Percentiles rank a stretch among this genome's conserved stretches.
phyloP scores from a whole-genome alignment of 202 grass and related monocot genomes.

The Panicum hallii region DNA sequence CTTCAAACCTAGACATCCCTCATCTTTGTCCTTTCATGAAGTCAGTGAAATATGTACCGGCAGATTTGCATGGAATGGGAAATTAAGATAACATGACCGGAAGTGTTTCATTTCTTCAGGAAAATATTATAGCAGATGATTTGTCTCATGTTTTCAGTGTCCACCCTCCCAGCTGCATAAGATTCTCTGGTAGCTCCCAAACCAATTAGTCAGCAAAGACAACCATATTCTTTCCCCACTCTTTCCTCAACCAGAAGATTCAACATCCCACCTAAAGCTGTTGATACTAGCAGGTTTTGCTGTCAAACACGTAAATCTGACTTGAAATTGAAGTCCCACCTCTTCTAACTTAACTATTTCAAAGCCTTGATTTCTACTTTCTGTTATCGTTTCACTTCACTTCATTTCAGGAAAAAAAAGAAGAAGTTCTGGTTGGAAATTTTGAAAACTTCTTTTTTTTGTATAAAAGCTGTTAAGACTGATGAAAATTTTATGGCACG shows the following conservation, averaged over 20 bases:
- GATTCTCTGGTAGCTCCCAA: neutral
- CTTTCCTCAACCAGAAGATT: slow-evolving; percentile 14
- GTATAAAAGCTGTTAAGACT: neutral
- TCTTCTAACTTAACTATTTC: slow-evolving; percentile 30
- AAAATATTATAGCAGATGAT: neutral
- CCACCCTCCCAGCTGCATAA: neutral
- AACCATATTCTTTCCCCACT: neutral
- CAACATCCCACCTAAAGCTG: slow-evolving; percentile 46
- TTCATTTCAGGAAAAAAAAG: slow-evolving; percentile 36
- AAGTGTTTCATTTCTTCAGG: neutral
- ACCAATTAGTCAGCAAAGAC: slow-evolving; percentile 6
- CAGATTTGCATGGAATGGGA: slow-evolving; percentile 22
- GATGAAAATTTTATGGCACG: neutral
- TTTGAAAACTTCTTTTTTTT: neutral
- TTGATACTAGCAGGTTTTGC: slow-evolving; percentile 11
- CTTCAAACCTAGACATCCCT: slow-evolving; percentile 4
- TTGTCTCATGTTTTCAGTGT: neutral
- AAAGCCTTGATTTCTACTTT: slow-evolving; percentile 8
- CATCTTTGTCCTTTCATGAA: neutral
- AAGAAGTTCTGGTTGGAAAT: neutral
- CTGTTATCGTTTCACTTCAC: slow-evolving; percentile 45
- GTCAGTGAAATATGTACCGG: neutral
- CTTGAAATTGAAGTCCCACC: slow-evolving; percentile 48
- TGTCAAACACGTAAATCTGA: slow-evolving; percentile 40
- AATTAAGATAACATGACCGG: neutral